Evolutionary conservation across 352 stramenopile genomes (phyloP), one percentile per base, ranked within the genome.

Genomic region (Phytophthora agathidicida): DNA sequence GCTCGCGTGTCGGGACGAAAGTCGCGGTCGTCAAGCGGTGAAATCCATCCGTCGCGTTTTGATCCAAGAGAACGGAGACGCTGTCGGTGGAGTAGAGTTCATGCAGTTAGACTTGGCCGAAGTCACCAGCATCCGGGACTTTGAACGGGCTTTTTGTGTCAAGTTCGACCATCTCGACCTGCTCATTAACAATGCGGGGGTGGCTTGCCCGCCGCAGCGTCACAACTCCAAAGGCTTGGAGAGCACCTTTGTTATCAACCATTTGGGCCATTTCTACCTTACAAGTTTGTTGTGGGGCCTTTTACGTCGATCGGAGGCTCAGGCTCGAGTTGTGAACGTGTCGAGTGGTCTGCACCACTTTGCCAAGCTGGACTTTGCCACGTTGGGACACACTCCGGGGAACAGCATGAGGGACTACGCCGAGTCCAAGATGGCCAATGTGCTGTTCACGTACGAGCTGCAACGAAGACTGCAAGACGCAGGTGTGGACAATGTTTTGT

Each of bases 181-280:
- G 23, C 60, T 94, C 9, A 68, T 94, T 14, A 92, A 92, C 66
- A 94, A 91, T 56, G 76, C 71, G 4, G 78, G 78, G 1, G 68
- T 87, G 20, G 67, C 44, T 28, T 56, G 36, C 38, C 60, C 60
- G 13, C 53, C 59, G 16, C 58, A 65, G 27, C 55, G 50, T 2
- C 48, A 57, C 37, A 73, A 63, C 36, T 58, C 52, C 5, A 59
- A 44, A 26, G 77, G 75, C 11, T 44, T 76, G 20, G 61, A 78
- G 33, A 63, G 47, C 7, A 74, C 71, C 0, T 87, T 87, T 51
- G 72, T 60, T 17, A 72, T 77, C 54, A 85, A 87, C 55, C 57
- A 77, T 41, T 39, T 87, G 4, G 75, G 77, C 11, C 72, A 87
- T 33, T 85, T 86, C 58, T 70, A 66, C 38, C 60, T 88, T 14